Evolutionary conservation across 2,329 filamentous ascomycete species (phyloP).

Genomic region (Neonectria faginata): DNA sequence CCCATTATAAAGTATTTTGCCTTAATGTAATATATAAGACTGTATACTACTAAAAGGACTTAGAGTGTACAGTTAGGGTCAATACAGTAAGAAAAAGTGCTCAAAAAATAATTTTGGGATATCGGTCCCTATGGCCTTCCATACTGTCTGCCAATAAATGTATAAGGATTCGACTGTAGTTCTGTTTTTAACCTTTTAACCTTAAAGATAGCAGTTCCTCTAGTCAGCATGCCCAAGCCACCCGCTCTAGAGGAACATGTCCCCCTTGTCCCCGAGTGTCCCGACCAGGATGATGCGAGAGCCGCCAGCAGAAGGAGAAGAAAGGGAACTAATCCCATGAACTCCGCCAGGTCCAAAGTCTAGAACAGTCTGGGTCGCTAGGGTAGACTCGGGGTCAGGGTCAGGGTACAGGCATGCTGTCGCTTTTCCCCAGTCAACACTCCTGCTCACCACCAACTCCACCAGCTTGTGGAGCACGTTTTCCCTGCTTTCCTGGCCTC

Average conservation of each 20-base stretch:
- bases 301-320: neutral
- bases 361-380: conserved; percentile 3
- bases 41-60: too few species aligned
- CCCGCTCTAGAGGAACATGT: conserved; percentile 11
- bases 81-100: too few species aligned
- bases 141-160: too few species aligned
- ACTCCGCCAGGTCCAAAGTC: conserved; percentile 26
- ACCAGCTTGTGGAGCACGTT: conserved; percentile 12
- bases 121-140: too few species aligned
- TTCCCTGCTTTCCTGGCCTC: neutral
- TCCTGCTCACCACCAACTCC: conserved; percentile 15
- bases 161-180: too few species aligned
- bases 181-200: too few species aligned
- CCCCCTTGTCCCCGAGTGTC: conserved; percentile 13
- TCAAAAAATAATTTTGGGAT: too few species aligned
- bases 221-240: too few species aligned
- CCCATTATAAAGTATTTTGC: too few species aligned
- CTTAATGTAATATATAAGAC: too few species aligned
- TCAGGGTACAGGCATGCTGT: neutral
- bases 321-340: conserved; percentile 20
- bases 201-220: too few species aligned
- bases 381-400: neutral
- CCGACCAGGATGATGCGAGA: conserved; percentile 17
- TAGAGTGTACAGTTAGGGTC: too few species aligned
- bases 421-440: conserved; percentile 20